These are phyloP conservation scores for Phytophthora multivora DNA, from an alignment of 352 stramenopile genomes.

Conservation along the genomic window DNA sequence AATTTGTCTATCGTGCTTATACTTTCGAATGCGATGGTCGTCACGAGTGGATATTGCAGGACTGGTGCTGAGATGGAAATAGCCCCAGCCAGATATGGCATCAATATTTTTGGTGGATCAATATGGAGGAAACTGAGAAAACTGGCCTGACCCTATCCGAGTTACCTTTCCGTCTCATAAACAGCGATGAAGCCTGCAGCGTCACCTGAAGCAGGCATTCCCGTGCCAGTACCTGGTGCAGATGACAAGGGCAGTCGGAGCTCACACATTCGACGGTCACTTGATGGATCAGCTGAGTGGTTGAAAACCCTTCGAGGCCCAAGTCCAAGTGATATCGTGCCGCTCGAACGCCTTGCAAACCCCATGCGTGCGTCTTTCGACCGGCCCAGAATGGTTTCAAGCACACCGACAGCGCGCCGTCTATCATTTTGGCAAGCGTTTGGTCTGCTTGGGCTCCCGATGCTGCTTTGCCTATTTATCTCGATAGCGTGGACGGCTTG, in stretches of 20 bases:
- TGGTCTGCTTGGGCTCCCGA: constrained; percentile 25
- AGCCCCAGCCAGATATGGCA: not conserved
- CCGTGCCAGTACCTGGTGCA: not conserved
- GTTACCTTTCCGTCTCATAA: not conserved
- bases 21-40: no score
- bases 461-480: constrained; percentile 25
- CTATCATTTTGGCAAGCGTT: constrained; percentile 39
- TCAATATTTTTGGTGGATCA: constrained; percentile 18
- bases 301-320: constrained; percentile 10
- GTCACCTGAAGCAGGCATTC: not conserved
- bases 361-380: constrained; percentile 8
- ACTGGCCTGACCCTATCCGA: not conserved
- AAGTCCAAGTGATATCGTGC: constrained; percentile 3
- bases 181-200: constrained; percentile 6
- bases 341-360: constrained; percentile 16
- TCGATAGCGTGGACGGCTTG: constrained; percentile 42
- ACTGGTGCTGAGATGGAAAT: not conserved
- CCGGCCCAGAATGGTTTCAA: constrained; percentile 3
- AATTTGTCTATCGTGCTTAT: not conserved
- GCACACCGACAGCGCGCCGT: constrained; percentile 1
- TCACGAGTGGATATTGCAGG: no score
- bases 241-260: not conserved
- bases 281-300: constrained; percentile 10
- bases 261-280: constrained; percentile 10
- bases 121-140: not conserved